These are phyloP conservation scores for Xylaria sp. DNA, from an alignment of 2,329 filamentous ascomycete species.

Conservation along the genomic window DNA sequence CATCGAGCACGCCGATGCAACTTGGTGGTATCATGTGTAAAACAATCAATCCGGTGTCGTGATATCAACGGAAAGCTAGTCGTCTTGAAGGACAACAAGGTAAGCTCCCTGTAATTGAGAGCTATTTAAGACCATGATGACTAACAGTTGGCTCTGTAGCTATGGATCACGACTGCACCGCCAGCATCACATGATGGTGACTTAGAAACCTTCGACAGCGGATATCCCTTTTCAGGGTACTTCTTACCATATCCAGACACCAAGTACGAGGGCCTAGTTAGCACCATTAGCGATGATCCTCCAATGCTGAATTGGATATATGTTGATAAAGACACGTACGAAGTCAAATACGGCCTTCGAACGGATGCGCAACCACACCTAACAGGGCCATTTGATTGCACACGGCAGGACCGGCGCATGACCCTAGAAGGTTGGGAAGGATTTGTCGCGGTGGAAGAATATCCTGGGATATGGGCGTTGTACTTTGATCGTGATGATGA, in stretches of 20 bases:
- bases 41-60: conserved; percentile 55
- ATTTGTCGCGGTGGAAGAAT: conserved; percentile 61
- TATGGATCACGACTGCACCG: conserved; percentile 60
- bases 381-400: conserved; percentile 64
- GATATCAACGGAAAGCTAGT: conserved; percentile 58
- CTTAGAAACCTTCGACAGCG: conserved; percentile 48
- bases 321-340: conserved; percentile 58
- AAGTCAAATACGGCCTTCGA: conserved; percentile 60
- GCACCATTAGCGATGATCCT: conserved; percentile 61
- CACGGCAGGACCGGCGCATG: conserved; percentile 62
- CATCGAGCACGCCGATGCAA: conserved; percentile 62
- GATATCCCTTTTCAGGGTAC: conserved; percentile 67
- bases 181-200: conserved; percentile 43
- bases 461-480: conserved; percentile 57
- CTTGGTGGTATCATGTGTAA: conserved; percentile 59
- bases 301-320: conserved; percentile 65
- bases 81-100: conserved; percentile 59
- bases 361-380: conserved; percentile 56
- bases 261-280: conserved; percentile 59
- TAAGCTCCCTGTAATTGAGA: conserved; percentile 34
- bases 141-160: conserved; percentile 41
- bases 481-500: conserved; percentile 63
- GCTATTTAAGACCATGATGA: neutral
- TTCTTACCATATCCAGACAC: conserved; percentile 68
- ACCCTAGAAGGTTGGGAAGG: conserved; percentile 63